These are phyloP conservation scores for Diaporthe australafricana DNA, from an alignment of 2,329 filamentous ascomycete species.

Conservation along the genomic window DNA sequence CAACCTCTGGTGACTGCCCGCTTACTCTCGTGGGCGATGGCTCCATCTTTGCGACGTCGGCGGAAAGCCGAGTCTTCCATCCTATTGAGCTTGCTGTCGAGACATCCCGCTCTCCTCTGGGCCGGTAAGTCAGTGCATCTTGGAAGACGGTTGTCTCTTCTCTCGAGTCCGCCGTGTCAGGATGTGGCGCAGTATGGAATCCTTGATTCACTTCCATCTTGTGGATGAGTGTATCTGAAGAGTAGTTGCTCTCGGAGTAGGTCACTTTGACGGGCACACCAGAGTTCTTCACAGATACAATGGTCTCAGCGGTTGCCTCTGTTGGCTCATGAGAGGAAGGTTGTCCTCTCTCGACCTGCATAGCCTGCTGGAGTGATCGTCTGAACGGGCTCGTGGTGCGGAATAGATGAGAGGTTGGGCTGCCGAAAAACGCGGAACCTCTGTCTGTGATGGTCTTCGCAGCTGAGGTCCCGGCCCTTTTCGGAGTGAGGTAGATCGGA, in stretches of 20 bases:
- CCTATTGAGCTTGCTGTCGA: slow-evolving; percentile 59
- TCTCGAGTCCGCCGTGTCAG: background rate
- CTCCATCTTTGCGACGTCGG: slow-evolving; percentile 52
- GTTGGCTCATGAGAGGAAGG: background rate
- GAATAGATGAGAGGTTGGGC: slow-evolving; percentile 63
- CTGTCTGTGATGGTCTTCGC: slow-evolving; percentile 43
- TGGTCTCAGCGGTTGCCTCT: slow-evolving; percentile 17
- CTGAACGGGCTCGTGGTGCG: slow-evolving; percentile 68
- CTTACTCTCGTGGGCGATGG: slow-evolving; percentile 40
- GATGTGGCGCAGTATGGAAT: background rate
- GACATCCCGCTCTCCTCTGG: slow-evolving; percentile 47
- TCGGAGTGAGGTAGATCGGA: slow-evolving; percentile 22
- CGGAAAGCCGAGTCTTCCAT: slow-evolving; percentile 55
- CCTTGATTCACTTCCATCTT: slow-evolving; percentile 26
- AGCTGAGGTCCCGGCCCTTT: background rate
- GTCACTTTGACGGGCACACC: slow-evolving; percentile 51
- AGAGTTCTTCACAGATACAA: slow-evolving; percentile 27
- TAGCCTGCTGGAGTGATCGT: slow-evolving; percentile 60
- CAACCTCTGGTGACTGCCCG: slow-evolving; percentile 43
- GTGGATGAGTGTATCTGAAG: slow-evolving; percentile 46
- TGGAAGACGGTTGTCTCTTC: slow-evolving; percentile 43
- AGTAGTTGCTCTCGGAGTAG: slow-evolving; percentile 64
- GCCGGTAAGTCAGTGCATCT: slow-evolving; percentile 45
- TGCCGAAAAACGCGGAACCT: slow-evolving; percentile 64
- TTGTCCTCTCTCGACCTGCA: slow-evolving; percentile 49